Conservation (phyloP, 176 grass and related monocot genomes). For the Paspalum notatum region DNA sequence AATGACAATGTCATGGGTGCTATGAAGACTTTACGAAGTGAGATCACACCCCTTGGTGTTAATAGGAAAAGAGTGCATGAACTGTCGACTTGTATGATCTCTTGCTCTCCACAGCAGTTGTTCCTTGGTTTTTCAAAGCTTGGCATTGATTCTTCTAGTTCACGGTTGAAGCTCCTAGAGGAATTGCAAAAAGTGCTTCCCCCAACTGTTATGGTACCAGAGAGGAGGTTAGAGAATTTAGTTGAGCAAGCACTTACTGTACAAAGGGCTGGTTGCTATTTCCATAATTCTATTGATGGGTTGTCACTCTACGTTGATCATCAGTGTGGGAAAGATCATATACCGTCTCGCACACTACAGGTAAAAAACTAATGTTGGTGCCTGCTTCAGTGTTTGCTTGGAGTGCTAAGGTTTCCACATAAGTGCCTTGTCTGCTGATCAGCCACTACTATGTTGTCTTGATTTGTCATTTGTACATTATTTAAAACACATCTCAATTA, state of each 20-base stretch:
- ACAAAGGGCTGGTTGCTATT: slow-evolving; percentile 81
- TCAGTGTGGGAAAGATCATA: slow-evolving; percentile 81
- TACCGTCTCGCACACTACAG: slow-evolving; percentile 74
- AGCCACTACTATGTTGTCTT: slow-evolving; percentile 11
- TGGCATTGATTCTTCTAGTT: slow-evolving; percentile 51
- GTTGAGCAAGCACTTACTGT: slow-evolving; percentile 82
- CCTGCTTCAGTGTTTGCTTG: slow-evolving; percentile 30
- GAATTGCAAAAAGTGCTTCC: slow-evolving; percentile 88
- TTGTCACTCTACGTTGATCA: slow-evolving; percentile 86
- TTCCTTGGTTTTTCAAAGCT: slow-evolving; percentile 61
- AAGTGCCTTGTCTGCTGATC: background rate
- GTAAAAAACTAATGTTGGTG: slow-evolving; percentile 43
- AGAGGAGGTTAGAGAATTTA: slow-evolving; percentile 83
- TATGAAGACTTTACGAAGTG: slow-evolving; percentile 71
- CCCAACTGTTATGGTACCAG: slow-evolving; percentile 75
- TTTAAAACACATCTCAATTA: background rate
- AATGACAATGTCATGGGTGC: slow-evolving; percentile 67
- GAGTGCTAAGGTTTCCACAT: slow-evolving; percentile 21
- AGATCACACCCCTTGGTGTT: slow-evolving; percentile 78
- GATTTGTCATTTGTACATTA: background rate
- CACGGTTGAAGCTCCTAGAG: slow-evolving; percentile 70
- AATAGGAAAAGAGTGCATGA: slow-evolving; percentile 76
- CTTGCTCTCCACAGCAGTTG: slow-evolving; percentile 49
- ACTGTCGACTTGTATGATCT: slow-evolving; percentile 66
- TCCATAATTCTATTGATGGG: slow-evolving; percentile 82